Evolutionary conservation across 139 green algal species (phyloP).

Genomic region (Ulvella scutata): DNA sequence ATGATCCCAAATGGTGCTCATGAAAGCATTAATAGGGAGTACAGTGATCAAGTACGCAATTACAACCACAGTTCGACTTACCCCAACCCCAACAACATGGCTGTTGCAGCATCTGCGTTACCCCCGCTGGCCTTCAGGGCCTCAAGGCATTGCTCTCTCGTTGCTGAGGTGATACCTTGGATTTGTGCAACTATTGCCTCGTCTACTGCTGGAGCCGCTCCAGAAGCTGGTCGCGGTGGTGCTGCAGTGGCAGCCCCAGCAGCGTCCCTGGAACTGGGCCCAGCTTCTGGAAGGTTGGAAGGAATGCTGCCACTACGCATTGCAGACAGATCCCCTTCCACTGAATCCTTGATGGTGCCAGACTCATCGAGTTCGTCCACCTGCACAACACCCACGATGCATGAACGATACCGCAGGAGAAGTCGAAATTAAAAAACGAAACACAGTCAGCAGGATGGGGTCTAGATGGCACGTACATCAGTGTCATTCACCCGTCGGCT

Average conservation of each 20-base stretch:
- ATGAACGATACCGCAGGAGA: neutral
- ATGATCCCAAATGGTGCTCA: too few relatives aligned
- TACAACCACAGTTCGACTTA: too few relatives aligned
- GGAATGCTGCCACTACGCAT: neutral
- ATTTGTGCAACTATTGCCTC: neutral
- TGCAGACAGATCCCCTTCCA: neutral
- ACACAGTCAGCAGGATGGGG: neutral
- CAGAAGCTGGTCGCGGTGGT: slow-evolving; percentile 1
- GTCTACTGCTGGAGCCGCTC: neutral
- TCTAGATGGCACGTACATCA: neutral
- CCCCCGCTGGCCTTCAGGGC: slow-evolving; percentile 42
- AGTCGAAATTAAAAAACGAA: neutral
- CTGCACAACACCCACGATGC: slow-evolving; percentile 9
- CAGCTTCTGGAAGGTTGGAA: neutral
- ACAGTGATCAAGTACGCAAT: too few relatives aligned
- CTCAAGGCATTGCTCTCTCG: slow-evolving; percentile 19
- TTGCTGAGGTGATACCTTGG: slow-evolving; percentile 29
- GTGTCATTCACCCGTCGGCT: slow-evolving; percentile 5
- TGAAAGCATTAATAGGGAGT: too few relatives aligned
- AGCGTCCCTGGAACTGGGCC: neutral
- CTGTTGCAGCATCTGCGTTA: slow-evolving; percentile 52
- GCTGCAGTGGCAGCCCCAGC: slow-evolving; percentile 8
- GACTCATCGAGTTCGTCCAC: slow-evolving; percentile 11
- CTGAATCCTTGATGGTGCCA: neutral
- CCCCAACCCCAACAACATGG: slow-evolving; percentile 41